Conservation (phyloP, 768 basidiomycete species). For the Rhizopogon vulgaris region DNA sequence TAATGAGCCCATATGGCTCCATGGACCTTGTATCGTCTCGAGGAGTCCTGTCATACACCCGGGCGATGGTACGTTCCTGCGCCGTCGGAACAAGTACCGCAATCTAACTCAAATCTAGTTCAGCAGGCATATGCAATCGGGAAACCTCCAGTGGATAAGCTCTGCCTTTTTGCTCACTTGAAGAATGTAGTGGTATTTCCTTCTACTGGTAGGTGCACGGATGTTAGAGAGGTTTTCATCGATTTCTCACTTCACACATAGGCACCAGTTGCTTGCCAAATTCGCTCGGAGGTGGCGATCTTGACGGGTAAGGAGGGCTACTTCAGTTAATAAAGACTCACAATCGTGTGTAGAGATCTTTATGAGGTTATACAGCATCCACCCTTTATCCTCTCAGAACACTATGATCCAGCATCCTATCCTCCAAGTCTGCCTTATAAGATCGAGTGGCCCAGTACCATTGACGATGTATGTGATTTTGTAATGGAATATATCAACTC, state of each 20-base stretch:
- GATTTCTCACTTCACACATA: constrained; percentile 16
- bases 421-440: constrained; percentile 27
- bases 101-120: constrained; percentile 32
- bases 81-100: neutral
- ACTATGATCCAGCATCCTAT: constrained; percentile 51
- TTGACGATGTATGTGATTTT: constrained; percentile 74
- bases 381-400: constrained; percentile 46
- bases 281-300: constrained; percentile 67
- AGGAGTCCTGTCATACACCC: constrained; percentile 73
- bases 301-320: constrained; percentile 58
- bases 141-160: constrained; percentile 47
- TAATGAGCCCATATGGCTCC: constrained; percentile 44
- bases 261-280: constrained; percentile 61
- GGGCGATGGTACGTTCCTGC: constrained; percentile 51
- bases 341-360: constrained; percentile 40
- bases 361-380: constrained; percentile 57
- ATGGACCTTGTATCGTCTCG: constrained; percentile 58
- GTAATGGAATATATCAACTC: constrained; percentile 81
- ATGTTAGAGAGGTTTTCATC: neutral
- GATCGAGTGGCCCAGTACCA: constrained; percentile 42
- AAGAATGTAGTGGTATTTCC: constrained; percentile 72
- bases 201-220: constrained; percentile 39
- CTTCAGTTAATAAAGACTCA: neutral
- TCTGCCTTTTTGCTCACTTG: constrained; percentile 54
- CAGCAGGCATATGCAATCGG: constrained; percentile 71